Conservation (phyloP, 2,329 filamentous ascomycete species). For the Bipolaris victoriae region DNA sequence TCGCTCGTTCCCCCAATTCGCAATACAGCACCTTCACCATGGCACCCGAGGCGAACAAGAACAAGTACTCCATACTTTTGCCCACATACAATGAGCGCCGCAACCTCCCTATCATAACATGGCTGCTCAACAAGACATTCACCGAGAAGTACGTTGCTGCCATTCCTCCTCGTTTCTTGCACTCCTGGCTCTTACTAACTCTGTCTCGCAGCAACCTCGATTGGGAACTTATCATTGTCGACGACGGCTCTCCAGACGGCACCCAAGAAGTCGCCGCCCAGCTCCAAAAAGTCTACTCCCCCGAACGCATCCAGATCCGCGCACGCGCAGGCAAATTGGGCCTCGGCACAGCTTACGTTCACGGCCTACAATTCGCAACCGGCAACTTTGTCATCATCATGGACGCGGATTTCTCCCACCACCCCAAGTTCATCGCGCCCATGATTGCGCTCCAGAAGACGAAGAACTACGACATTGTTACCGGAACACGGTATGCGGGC, state of each 20-base stretch:
- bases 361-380: conserved; percentile 85
- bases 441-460: conserved; percentile 85
- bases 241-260: conserved; percentile 96
- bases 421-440: conserved; percentile 96
- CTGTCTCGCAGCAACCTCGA: conserved; percentile 73
- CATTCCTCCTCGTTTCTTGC: conserved; percentile 1
- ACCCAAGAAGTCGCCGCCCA: conserved; percentile 90
- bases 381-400: conserved; percentile 99
- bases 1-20: conserved; percentile 37
- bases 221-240: conserved; percentile 97
- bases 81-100: conserved; percentile 98
- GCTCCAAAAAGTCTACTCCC: conserved; percentile 81
- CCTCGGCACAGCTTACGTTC: conserved; percentile 95
- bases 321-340: conserved; percentile 92
- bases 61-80: conserved; percentile 97
- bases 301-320: conserved; percentile 80
- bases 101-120: conserved; percentile 95
- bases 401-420: conserved; percentile 99
- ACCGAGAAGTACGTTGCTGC: conserved; percentile 73
- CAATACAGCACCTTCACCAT: conserved; percentile 31
- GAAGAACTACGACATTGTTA: conserved; percentile 92
- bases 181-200: conserved; percentile 1
- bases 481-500: conserved; percentile 90
- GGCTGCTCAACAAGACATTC: conserved; percentile 92
- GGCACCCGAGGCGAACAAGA: conserved; percentile 51